These are phyloP conservation scores for Psilocybe azurescens DNA, from an alignment of 768 basidiomycete genomes.

Conservation along the genomic window DNA sequence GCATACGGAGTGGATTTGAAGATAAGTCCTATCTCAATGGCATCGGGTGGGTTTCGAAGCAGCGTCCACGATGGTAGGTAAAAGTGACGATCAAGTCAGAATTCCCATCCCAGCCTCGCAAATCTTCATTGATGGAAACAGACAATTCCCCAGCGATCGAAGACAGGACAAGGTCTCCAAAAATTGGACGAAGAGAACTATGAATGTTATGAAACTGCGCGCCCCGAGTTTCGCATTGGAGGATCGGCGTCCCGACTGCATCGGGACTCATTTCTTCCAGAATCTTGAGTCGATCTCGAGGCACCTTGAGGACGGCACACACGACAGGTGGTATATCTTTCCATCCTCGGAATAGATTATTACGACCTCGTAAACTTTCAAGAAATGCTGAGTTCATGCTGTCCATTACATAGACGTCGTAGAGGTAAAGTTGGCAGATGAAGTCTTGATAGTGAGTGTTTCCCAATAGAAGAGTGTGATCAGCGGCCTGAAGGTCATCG, in stretches of 20 bases:
- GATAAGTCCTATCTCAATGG: conserved; percentile 30
- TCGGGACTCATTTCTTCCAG: conserved; percentile 29
- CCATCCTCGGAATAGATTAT: conserved; percentile 37
- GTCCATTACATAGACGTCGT: conserved; percentile 28
- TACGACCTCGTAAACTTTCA: conserved; percentile 11
- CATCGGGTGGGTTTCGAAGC: conserved; percentile 26
- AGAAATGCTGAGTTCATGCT: conserved; percentile 14
- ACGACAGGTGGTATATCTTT: conserved; percentile 41
- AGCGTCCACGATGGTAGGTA: conserved; percentile 34
- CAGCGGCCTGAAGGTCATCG: conserved; percentile 27
- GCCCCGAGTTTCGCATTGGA: conserved; percentile 40
- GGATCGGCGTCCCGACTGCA: conserved; percentile 31
- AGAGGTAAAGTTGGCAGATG: conserved; percentile 38
- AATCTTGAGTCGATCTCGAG: conserved; percentile 32
- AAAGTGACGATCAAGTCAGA: conserved; percentile 40
- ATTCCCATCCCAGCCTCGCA: conserved; percentile 33
- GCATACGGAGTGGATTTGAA: conserved; percentile 29
- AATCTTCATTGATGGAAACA: conserved; percentile 36
- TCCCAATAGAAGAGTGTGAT: conserved; percentile 30
- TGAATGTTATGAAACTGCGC: conserved; percentile 34
- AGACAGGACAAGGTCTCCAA: conserved; percentile 31
- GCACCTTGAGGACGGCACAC: conserved; percentile 40
- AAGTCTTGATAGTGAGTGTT: conserved; percentile 44
- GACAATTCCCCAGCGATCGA: conserved; percentile 8
- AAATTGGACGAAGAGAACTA: conserved; percentile 36